Evolutionary conservation across 2,329 filamentous ascomycete species (phyloP), one percentile per base, ranked within the genome.

Genomic region (Claviceps monticola): DNA sequence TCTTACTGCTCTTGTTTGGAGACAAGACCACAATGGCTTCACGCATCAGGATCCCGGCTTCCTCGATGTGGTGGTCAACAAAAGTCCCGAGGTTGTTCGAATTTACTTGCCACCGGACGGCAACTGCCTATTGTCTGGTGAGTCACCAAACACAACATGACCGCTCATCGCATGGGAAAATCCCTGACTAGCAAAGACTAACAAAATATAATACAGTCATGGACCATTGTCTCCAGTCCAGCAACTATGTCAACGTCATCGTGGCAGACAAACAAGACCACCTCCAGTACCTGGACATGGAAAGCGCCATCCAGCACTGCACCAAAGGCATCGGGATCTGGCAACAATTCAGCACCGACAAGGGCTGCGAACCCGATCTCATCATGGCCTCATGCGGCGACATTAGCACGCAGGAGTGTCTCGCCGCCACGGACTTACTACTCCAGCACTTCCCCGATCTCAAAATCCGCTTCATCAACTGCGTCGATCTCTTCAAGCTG

Each of bases 21-120:
- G 86, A 60, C 86, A 89, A 70, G 86, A 89, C 57, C 86, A 89
- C 72, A 90, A 89, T 60, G 86, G 86, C 38, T 90, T 90, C 69
- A 88, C 84, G 0, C 85, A 89, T 63, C 85, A 89, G 64, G 84
- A 88, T 57, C 86, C 85, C 0, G 84, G 84, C 41, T 90, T 90
- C 74, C 75, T 90, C 13, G 84, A 88, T 57, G 82, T 89, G 0
- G 78, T 90, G 2, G 82, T 80, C 58, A 89, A 90, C 71, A 89
- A 89, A 71, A 84, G 79, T 57, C 85, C 86, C 7, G 83, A 88
- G 58, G 83, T 89, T 4, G 84, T 88, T 16, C 82, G 86, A 51
- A 88, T 90, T 61, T 90, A 90, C 64, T 77, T 90, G 4, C 86
- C 86, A 21, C 85, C 86, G 0, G 86, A 90, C 61, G 86, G 83